These are phyloP conservation scores for Platanthera zijinensis DNA, from an alignment of 106 monocot genomes.

Conservation along the genomic window DNA sequence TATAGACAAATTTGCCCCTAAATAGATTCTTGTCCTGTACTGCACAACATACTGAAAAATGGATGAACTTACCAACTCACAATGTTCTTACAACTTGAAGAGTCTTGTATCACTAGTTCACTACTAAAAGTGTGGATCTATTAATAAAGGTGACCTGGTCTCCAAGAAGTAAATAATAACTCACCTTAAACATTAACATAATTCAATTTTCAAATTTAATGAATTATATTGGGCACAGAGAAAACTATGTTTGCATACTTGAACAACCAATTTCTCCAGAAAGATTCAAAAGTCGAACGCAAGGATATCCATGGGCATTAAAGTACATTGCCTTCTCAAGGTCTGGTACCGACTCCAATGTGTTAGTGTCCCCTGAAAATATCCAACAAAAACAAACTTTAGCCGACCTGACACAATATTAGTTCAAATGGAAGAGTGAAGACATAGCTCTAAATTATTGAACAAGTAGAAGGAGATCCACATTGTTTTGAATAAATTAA, in stretches of 20 bases:
- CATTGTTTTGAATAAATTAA: not conserved
- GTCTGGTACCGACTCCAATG: constrained; percentile 90
- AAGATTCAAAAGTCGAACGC: constrained; percentile 86
- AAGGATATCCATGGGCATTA: constrained; percentile 66
- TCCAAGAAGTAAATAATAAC: no score
- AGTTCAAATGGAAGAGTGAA: not conserved
- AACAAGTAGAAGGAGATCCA: not conserved
- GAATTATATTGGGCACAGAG: not conserved
- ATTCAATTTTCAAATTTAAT: not conserved
- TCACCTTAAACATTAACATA: constrained; percentile 1
- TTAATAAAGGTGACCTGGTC: not conserved
- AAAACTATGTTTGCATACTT: constrained; percentile 24
- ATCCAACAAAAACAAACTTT: not conserved
- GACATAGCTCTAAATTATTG: not conserved
- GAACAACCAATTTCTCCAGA: constrained; percentile 94
- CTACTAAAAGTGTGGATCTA: not conserved
- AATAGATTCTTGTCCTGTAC: not conserved
- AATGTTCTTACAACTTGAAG: not conserved
- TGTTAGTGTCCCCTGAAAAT: constrained; percentile 33
- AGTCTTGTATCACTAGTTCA: not conserved
- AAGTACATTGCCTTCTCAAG: constrained; percentile 86
- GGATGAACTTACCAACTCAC: not conserved
- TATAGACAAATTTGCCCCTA: not conserved
- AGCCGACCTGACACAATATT: not conserved
- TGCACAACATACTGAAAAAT: not conserved